These are phyloP conservation scores for Rhodosporidiobolus odoratus DNA, from an alignment of 768 basidiomycete genomes.

Conservation along the genomic window DNA sequence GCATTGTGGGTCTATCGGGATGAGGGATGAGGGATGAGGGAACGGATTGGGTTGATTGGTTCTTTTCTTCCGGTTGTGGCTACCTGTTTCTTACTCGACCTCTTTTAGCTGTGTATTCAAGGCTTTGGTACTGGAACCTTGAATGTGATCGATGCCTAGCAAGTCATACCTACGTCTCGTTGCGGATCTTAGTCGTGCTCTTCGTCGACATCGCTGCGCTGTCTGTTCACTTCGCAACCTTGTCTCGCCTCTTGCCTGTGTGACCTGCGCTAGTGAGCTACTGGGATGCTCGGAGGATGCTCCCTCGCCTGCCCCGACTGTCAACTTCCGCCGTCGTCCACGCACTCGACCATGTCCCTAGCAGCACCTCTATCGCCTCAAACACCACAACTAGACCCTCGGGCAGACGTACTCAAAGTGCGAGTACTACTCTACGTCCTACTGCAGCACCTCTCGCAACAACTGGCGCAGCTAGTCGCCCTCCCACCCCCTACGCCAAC, in stretches of 20 bases:
- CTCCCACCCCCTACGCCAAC: neutral
- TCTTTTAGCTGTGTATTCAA: too few species aligned
- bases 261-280: neutral
- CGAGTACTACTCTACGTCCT: neutral
- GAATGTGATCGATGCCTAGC: too few species aligned
- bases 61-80: too few species aligned
- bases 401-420: neutral
- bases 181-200: neutral
- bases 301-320: slow-evolving; percentile 17
- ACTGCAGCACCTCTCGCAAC: neutral
- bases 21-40: too few species aligned
- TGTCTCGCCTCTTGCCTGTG: neutral
- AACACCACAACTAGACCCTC: neutral
- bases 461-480: neutral
- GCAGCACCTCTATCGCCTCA: neutral
- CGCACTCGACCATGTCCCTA: neutral
- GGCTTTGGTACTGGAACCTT: too few species aligned
- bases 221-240: too few species aligned
- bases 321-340: neutral
- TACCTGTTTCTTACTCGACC: too few species aligned
- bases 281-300: slow-evolving; percentile 35
- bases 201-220: too few species aligned
- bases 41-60: too few species aligned
- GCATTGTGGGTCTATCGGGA: slow-evolving; percentile 53
- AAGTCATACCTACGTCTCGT: too few species aligned